Conservation (phyloP, 2,329 filamentous ascomycete species). For the Scedosporium aurantiacum region DNA sequence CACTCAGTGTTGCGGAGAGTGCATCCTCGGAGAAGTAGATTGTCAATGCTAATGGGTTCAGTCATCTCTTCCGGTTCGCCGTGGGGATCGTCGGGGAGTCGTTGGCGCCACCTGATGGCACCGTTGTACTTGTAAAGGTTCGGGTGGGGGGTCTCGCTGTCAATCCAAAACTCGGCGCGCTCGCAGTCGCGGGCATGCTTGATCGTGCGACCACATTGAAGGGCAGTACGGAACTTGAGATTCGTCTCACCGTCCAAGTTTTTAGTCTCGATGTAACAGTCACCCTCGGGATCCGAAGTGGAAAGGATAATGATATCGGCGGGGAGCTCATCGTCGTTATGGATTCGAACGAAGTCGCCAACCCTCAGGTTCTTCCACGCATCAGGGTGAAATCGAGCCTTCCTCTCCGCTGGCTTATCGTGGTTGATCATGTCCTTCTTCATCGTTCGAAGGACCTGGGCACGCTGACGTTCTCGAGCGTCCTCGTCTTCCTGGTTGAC, state of each 20-base stretch:
- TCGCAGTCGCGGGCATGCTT: conserved; percentile 91
- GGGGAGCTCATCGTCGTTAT: conserved; percentile 91
- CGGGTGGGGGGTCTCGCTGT: conserved; percentile 83
- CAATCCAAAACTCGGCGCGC: conserved; percentile 71
- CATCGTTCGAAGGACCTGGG: conserved; percentile 29
- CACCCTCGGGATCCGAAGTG: conserved; percentile 86
- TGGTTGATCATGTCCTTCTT: conserved; percentile 61
- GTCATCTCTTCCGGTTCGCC: conserved; percentile 65
- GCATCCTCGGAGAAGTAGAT: conserved; percentile 84
- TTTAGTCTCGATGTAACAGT: conserved; percentile 96
- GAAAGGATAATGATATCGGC: conserved; percentile 87
- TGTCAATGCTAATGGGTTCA: conserved; percentile 91
- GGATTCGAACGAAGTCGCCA: conserved; percentile 91
- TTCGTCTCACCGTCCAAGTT: conserved; percentile 98
- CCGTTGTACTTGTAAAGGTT: conserved; percentile 95
- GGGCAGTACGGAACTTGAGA: conserved; percentile 82
- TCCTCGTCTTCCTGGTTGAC: conserved; percentile 27
- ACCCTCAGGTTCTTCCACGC: conserved; percentile 93
- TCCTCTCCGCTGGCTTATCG: conserved; percentile 51
- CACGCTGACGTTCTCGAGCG: conserved; percentile 16
- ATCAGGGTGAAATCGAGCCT: conserved; percentile 81
- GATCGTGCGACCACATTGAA: conserved; percentile 72
- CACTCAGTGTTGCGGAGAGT: conserved; percentile 93
- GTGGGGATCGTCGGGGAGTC: conserved; percentile 50
- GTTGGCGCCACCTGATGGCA: conserved; percentile 77